Conservation (phyloP, 306 rosid species). For the Lotus japonicus region DNA sequence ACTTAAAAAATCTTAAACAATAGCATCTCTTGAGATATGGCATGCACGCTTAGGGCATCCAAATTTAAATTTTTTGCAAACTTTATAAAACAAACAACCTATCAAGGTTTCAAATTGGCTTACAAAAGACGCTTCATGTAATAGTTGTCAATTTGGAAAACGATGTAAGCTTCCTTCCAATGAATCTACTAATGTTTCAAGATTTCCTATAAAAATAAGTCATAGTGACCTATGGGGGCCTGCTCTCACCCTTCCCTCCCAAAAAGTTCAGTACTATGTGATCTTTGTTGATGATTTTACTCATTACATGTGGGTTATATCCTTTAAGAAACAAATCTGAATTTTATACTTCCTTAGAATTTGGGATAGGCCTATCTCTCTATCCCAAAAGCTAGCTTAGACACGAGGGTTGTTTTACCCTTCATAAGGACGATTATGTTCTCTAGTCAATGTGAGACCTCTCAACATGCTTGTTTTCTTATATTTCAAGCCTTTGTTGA, state of each 20-base stretch:
- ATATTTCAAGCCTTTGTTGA: neutral
- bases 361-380: too few relatives aligned
- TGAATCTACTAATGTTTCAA: neutral
- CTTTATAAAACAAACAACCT: neutral
- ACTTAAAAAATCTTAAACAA: neutral
- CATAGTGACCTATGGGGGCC: neutral
- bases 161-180: neutral
- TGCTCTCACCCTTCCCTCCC: neutral
- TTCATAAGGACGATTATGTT: too few relatives aligned
- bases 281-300: neutral
- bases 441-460: too few relatives aligned
- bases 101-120: neutral
- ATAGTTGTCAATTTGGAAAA: neutral
- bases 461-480: neutral
- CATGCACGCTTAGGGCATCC: neutral
- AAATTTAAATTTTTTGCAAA: neutral
- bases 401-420: too few relatives aligned
- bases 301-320: neutral
- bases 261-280: neutral
- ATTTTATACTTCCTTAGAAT: neutral
- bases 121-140: neutral
- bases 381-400: too few relatives aligned
- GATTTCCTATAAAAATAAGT: neutral
- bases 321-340: neutral
- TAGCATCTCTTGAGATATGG: neutral